Evolutionary conservation across 208 protist species (phyloP).

Genomic region (Acanthamoeba sp.): DNA sequence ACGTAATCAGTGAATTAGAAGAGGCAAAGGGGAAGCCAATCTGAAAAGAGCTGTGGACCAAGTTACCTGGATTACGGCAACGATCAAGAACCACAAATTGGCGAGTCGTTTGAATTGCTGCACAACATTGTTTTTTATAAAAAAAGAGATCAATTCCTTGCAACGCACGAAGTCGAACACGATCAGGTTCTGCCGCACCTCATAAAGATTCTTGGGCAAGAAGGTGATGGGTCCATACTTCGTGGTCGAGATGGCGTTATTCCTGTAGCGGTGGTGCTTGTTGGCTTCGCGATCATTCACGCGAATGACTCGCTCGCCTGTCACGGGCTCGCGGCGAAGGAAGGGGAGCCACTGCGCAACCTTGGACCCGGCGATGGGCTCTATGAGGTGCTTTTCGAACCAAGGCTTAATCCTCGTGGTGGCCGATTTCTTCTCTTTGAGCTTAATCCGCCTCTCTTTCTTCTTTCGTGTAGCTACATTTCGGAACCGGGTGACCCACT

Average conservation of each 20-base stretch:
- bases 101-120: conserved; percentile 73
- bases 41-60: neutral
- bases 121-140: neutral
- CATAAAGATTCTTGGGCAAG: conserved; percentile 96
- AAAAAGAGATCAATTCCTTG: neutral
- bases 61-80: conserved; percentile 77
- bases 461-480: conserved; percentile 10
- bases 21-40: neutral
- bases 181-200: conserved; percentile 83
- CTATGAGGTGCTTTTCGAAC: conserved; percentile 54
- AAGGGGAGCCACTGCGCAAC: conserved; percentile 1
- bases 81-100: conserved; percentile 75
- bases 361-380: neutral
- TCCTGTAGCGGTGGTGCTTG: neutral
- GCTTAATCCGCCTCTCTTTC: conserved; percentile 64
- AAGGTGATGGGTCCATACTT: conserved; percentile 97
- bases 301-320: conserved; percentile 8
- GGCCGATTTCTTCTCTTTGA: conserved; percentile 56
- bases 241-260: conserved; percentile 94
- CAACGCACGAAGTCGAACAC: neutral
- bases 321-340: conserved; percentile 44
- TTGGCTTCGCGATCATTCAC: conserved; percentile 42
- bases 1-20: neutral
- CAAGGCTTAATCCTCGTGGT: neutral
- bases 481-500: conserved; percentile 70